phyloP scores from a whole-genome alignment of 2,329 filamentous ascomycete genomes.

The Bipolaris oryzae region DNA sequence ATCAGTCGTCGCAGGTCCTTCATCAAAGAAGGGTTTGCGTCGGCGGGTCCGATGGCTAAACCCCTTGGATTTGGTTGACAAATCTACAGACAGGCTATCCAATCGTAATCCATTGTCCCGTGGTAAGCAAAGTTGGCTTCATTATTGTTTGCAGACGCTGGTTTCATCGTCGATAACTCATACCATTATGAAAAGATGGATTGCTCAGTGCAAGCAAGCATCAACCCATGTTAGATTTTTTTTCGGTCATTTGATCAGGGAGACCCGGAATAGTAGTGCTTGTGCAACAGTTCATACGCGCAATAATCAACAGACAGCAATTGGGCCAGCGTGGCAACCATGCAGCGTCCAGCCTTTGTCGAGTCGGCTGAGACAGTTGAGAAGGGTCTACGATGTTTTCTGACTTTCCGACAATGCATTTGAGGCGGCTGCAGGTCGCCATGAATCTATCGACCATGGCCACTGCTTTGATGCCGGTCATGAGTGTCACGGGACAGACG shows the following conservation, averaged over 20 bases:
- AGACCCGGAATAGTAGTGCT: constrained; percentile 32
- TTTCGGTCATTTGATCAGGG: constrained; percentile 28
- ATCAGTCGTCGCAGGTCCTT: constrained; percentile 13
- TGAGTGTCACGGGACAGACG: constrained; percentile 41
- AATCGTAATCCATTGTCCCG: background rate
- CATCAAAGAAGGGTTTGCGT: constrained; percentile 16
- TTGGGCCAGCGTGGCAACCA: constrained; percentile 24
- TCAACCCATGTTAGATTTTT: constrained; percentile 33
- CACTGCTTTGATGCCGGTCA: constrained; percentile 37
- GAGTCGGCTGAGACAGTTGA: constrained; percentile 42
- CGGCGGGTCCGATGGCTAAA: constrained; percentile 22
- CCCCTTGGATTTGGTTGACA: constrained; percentile 10
- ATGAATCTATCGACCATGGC: constrained; percentile 36
- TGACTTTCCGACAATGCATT: constrained; percentile 37
- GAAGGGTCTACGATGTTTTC: constrained; percentile 30
- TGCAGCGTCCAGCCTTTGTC: constrained; percentile 23
- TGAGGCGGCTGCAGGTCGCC: constrained; percentile 44
- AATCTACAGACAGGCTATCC: background rate
- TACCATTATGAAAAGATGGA: constrained; percentile 39
- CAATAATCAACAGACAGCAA: constrained; percentile 25
- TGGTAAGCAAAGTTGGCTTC: background rate
- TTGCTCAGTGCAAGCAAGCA: constrained; percentile 25
- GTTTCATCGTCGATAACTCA: constrained; percentile 30
- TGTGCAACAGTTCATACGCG: constrained; percentile 38
- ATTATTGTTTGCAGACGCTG: constrained; percentile 2